A percentile compares a stretch with the other conserved stretches of the same genome.
Conservation (phyloP, 768 basidiomycete genomes). For the Amanita subjunquillea region DNA sequence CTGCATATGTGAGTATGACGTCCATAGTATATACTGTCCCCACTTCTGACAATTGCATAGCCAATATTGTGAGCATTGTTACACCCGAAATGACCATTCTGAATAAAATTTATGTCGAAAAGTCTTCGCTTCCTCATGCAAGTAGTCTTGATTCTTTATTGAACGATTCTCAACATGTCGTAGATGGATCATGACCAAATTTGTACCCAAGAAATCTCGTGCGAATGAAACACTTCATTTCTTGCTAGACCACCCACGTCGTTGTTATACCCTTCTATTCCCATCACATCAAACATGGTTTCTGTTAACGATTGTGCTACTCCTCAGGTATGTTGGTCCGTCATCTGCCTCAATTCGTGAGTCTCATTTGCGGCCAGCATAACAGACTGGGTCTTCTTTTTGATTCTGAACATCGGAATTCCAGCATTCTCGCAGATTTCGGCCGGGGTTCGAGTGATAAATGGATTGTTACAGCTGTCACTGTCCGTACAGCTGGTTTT, state of each 20-base stretch:
- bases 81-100: not conserved
- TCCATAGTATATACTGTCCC: not conserved
- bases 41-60: slow-evolving; percentile 23
- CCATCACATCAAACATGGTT: slow-evolving; percentile 95
- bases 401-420: slow-evolving; percentile 82
- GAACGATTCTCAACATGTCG: slow-evolving; percentile 3
- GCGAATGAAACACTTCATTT: slow-evolving; percentile 78
- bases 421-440: slow-evolving; percentile 60
- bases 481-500: slow-evolving; percentile 87
- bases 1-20: slow-evolving; percentile 63
- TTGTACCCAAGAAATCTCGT: slow-evolving; percentile 48
- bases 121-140: slow-evolving; percentile 82
- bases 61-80: slow-evolving; percentile 68
- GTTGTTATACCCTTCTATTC: slow-evolving; percentile 86
- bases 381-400: slow-evolving; percentile 85
- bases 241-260: slow-evolving; percentile 88
- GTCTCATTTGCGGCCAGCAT: slow-evolving; percentile 27
- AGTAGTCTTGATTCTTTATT: slow-evolving; percentile 15
- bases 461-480: slow-evolving; percentile 72
- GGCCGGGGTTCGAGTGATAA: slow-evolving; percentile 54
- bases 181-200: slow-evolving; percentile 69
- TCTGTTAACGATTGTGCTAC: slow-evolving; percentile 55
- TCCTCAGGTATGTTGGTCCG: slow-evolving; percentile 6
- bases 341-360: not conserved
- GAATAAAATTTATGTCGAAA: not conserved